Base-by-base conservation (phyloP, 2,329 filamentous ascomycete genomes). In the Colletotrichum sp. region DNA sequence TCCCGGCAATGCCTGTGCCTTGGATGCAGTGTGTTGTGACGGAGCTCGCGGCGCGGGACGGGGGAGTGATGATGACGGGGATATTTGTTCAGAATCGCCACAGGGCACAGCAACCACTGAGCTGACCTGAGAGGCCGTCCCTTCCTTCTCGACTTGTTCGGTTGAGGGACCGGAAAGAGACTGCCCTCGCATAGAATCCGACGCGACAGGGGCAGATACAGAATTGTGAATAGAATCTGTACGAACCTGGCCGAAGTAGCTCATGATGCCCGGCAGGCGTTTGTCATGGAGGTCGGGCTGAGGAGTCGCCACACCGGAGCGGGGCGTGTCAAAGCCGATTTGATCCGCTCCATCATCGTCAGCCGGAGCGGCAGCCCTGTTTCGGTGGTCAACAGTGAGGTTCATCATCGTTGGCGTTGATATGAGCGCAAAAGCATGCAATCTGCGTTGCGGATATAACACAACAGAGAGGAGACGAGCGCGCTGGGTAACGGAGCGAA, bases 211-310 rank as follows among this genome's bases (percentile, higher is more conserved):
- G 79, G 84, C 83, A 81, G 82, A 81, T 83, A 76, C 75, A 76
- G 75, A 76, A 73, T 71, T 77, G 69, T 76, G 77, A 78, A 71
- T 66, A 93, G 93, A 92, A 89, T 91, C 92, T 90, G 92, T 91
- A 98, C 97, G 93, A 98, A 99, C 97, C 96, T 99, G 97, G 89
- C 94, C 94, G 91, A 99, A 98, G 90, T 97, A 98, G 90, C 94
- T 98, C 91, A 97, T 94, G 89, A 99, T 98, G 85, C 96, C 95
- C 80, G 97, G 97, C 84, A 98, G 90, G 87, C 97, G 94, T 88
- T 98, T 98, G 89, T 99, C 97, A 83, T 95, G 93, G 78, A 94
- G 93, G 87, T 99, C 96, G 80, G 97, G 97, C 83, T 96, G 95
- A 80, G 97, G 97, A 78, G 97, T 99, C 80, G 95, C 95, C 85